Base-by-base conservation (phyloP, 2,329 filamentous ascomycete genomes). In the Phialocephala subalpina region DNA sequence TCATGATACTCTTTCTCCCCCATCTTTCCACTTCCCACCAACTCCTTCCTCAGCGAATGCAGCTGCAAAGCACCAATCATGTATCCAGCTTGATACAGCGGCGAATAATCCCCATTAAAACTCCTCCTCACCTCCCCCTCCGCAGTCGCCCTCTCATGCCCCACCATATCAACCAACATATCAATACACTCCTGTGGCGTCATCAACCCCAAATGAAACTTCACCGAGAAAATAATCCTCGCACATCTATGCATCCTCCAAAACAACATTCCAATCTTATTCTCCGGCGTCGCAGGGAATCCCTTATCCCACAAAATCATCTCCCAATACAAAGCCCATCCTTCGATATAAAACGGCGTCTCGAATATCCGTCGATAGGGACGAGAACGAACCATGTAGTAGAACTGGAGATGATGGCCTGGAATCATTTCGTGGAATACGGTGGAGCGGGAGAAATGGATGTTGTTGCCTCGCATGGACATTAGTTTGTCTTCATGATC, bases 271-370 rank as follows among this genome's bases (percentile, higher is more conserved):
- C 86, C 86, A 25, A 89, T 80, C 45, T 80, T 80, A 67, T 88
- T 83, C 65, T 85, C 82, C 0, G 86, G 79, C 0, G 79, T 79
- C 3, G 78, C 77, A 63, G 83, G 81, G 70, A 87, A 88, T 68
- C 82, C 80, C 35, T 80, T 80, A 49, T 84, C 75, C 85, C 85
- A 89, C 18, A 89, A 78, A 20, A 87, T 73, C 70, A 87, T 78
- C 76, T 89, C 87, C 86, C 86, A 88, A 73, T 89, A 89, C 69
- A 87, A 80, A 11, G 86, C 83, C 86, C 86, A 88, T 20, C 86
- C 86, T 73, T 89, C 87, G 42, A 86, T 82, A 77, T 82, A 87
- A 71, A 89, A 88, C 0, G 86, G 84, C 0, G 86, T 88, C 35
- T 78, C 75, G 73, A 88, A 88, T 7, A 87, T 70, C 22, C 75